Percentiles rank a stretch among this genome's conserved stretches.
Conservation (phyloP, 2,329 filamentous ascomycete genomes). For the Lachnellula suecica region DNA sequence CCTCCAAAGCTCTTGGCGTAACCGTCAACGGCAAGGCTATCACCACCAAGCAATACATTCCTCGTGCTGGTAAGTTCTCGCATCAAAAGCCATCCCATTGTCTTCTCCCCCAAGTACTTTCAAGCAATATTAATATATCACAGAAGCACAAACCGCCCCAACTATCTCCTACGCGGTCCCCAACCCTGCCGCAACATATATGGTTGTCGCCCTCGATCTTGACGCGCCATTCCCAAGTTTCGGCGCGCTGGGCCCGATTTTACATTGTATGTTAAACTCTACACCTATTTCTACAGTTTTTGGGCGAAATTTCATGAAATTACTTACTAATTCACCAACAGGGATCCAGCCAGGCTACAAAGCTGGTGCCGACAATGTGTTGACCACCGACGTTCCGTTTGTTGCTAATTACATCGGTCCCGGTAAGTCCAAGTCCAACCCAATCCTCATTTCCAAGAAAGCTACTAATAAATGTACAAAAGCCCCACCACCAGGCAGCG, state of each 20-base stretch:
- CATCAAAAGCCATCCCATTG: neutral
- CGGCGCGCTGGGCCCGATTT: slow-evolving; percentile 41
- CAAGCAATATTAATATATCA: neutral
- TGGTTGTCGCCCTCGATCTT: slow-evolving; percentile 44
- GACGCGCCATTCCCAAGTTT: slow-evolving; percentile 46
- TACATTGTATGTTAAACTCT: no score
- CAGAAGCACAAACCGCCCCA: slow-evolving; percentile 24
- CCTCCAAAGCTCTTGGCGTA: slow-evolving; percentile 33
- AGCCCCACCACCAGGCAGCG: slow-evolving; percentile 43
- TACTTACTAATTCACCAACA: no score
- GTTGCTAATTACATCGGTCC: slow-evolving; percentile 43
- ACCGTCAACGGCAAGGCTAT: slow-evolving; percentile 23
- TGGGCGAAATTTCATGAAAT: no score
- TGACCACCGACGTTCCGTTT: slow-evolving; percentile 22
- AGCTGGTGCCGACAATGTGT: slow-evolving; percentile 2
- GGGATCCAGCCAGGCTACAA: slow-evolving; percentile 40
- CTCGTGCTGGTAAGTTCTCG: slow-evolving; percentile 28
- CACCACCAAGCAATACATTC: slow-evolving; percentile 32
- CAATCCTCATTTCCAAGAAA: no score
- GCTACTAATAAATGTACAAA: no score
- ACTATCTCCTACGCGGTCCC: slow-evolving; percentile 13
- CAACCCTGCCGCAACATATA: slow-evolving; percentile 30
- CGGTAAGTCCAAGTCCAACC: no score
- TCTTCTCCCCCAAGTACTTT: no score
- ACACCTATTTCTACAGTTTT: no score